Evolutionary conservation across 1,139 yeast genomes (phyloP).

Genomic region (Scheffersomyces titani): DNA sequence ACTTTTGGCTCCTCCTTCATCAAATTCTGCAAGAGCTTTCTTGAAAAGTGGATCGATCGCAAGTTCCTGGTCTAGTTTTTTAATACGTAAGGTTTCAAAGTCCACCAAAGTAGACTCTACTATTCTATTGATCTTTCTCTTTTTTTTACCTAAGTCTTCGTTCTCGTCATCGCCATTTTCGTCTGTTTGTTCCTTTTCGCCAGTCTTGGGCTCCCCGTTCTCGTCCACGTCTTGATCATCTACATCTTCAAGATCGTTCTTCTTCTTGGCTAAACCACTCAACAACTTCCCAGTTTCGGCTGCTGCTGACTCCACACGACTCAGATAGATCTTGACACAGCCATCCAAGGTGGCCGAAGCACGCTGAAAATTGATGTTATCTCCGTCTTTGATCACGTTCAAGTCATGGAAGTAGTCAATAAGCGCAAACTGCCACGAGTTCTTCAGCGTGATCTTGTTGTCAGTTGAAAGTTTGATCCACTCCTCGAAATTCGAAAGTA

Average conservation of each 20-base stretch:
- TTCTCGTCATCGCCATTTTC: constrained; percentile 13
- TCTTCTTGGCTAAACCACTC: constrained; percentile 59
- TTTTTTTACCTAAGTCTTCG: constrained; percentile 23
- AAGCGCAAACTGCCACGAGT: constrained; percentile 82
- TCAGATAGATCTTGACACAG: constrained; percentile 79
- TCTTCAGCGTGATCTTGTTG: constrained; percentile 69
- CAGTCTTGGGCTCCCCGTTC: constrained; percentile 15
- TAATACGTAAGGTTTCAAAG: constrained; percentile 63
- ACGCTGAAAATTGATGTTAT: constrained; percentile 68
- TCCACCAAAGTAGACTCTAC: constrained; percentile 49
- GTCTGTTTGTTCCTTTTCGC: constrained; percentile 20
- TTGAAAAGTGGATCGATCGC: constrained; percentile 87
- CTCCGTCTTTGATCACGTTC: constrained; percentile 60
- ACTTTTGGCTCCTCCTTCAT: constrained; percentile 94
- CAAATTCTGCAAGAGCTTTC: constrained; percentile 88
- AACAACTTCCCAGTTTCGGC: constrained; percentile 85
- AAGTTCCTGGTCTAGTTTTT: constrained; percentile 74
- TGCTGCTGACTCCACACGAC: constrained; percentile 89
- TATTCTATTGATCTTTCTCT: constrained; percentile 40
- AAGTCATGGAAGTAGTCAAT: constrained; percentile 84
- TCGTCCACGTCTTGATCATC: constrained; percentile 27
- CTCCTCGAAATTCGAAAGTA: constrained; percentile 72
- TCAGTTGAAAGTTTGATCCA: constrained; percentile 92
- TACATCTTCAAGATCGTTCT: constrained; percentile 14
- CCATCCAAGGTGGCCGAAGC: constrained; percentile 85